Evolutionary conservation across 2,329 filamentous ascomycete genomes (phyloP).

Genomic region (Verticillium klebahnii): DNA sequence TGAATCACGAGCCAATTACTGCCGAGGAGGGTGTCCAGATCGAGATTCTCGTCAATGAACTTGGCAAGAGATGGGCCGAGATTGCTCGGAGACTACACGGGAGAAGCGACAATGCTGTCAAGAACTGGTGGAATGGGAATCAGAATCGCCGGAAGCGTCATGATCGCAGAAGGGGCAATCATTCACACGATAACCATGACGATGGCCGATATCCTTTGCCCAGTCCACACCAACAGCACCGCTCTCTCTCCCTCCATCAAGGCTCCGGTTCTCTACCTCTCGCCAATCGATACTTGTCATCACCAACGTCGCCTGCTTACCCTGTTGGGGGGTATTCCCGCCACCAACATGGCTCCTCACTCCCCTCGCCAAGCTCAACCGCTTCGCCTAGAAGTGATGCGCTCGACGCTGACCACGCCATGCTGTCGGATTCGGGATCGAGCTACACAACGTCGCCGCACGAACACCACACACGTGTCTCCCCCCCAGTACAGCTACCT

Average conservation of each 20-base stretch:
- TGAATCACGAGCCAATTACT: constrained; percentile 71
- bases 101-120: constrained; percentile 90
- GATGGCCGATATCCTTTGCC: constrained; percentile 5
- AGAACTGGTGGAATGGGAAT: constrained; percentile 97
- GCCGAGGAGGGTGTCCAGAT: constrained; percentile 68
- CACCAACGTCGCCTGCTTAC: constrained; percentile 7
- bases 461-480: constrained; percentile 28
- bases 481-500: constrained; percentile 37
- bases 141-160: constrained; percentile 71
- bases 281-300: not conserved
- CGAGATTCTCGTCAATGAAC: constrained; percentile 68
- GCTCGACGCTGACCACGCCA: constrained; percentile 59
- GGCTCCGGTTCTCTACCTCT: not conserved
- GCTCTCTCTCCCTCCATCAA: constrained; percentile 13
- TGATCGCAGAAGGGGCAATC: constrained; percentile 29
- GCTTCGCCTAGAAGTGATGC: constrained; percentile 47
- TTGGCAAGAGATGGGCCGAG: constrained; percentile 89
- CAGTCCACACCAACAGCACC: constrained; percentile 19
- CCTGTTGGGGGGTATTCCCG: not conserved
- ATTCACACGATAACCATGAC: constrained; percentile 17
- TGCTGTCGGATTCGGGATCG: constrained; percentile 66
- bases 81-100: constrained; percentile 79
- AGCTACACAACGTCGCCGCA: constrained; percentile 56
- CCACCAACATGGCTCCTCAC: not conserved
- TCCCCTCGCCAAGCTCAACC: constrained; percentile 13